Base-by-base conservation (phyloP, 2,329 filamentous ascomycete species). In the Ophiocordyceps camponoti-saundersi region DNA sequence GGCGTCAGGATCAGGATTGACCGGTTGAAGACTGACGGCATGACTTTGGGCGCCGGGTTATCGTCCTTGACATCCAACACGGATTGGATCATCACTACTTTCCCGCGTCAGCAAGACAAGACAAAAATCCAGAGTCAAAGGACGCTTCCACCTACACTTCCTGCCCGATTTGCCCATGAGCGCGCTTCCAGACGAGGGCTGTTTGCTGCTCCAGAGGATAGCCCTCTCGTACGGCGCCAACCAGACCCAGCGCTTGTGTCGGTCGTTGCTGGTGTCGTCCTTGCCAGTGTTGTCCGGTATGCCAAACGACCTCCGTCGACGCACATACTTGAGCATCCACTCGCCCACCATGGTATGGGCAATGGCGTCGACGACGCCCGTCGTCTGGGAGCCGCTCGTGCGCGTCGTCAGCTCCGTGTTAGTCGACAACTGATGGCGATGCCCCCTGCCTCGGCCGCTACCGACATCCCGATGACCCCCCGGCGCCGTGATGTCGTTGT, bases 241-340 rank as follows among this genome's bases (percentile, higher is more conserved):
- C 92, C 92, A 98, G 2, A 98, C 92, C 92, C 92, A 98, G 61
- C 92, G 77, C 67, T 89, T 95, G 62, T 98, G 92, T 29, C 92
- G 83, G 53, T 83, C 80, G 52, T 78, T 80, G 63, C 85, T 80
- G 51, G 72, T 82, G 51, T 84, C 78, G 57, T 88, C 80, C 51
- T 78, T 78, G 34, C 74, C 73, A 50, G 72, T 77, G 22, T 69
- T 72, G 42, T 89, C 85, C 3, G 75, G 67, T 46, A 90, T 79
- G 20, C 87, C 87, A 60, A 98, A 96, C 0, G 90, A 93, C 65
- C 89, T 95, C 53, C 90, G 79, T 60, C 85, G 77, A 46, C 85
- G 76, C 32, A 90, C 83, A 57, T 93, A 92, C 63, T 93, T 93
- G 70, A 82, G 89, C 85, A 93, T 90, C 84, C 86, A 92, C 58